Evolutionary conservation across 805 yeast species (phyloP).

Genomic region (Yueomyces sp.): DNA sequence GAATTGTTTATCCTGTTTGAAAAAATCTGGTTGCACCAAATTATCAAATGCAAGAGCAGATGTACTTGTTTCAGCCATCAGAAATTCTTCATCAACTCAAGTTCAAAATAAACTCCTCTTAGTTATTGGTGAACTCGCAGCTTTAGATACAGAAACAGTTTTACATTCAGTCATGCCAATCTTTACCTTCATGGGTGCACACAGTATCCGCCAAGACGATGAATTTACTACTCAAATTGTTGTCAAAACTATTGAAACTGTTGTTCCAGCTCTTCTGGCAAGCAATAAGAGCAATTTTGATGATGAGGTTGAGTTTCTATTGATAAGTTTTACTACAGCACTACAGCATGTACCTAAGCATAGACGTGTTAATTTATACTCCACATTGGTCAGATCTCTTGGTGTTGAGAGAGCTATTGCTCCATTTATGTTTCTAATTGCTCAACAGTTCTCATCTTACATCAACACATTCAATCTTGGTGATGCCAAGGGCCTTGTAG

Average conservation of each 20-base stretch:
- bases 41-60: constrained; percentile 72
- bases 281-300: constrained; percentile 26
- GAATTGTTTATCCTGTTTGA: constrained; percentile 46
- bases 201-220: constrained; percentile 91
- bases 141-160: constrained; percentile 80
- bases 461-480: constrained; percentile 41
- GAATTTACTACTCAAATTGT: constrained; percentile 87
- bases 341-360: constrained; percentile 94
- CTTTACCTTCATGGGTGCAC: constrained; percentile 98
- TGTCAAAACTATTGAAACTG: constrained; percentile 79
- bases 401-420: constrained; percentile 57
- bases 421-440: constrained; percentile 62
- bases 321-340: constrained; percentile 87
- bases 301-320: constrained; percentile 69
- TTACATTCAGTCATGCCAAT: constrained; percentile 98
- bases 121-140: constrained; percentile 78
- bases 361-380: constrained; percentile 76
- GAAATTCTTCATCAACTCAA: constrained; percentile 84
- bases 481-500: constrained; percentile 56
- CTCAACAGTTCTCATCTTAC: constrained; percentile 57
- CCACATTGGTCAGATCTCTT: constrained; percentile 63
- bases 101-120: constrained; percentile 80
- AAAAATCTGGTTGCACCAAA: constrained; percentile 32
- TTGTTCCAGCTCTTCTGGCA: constrained; percentile 76
- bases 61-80: constrained; percentile 76